These are phyloP conservation scores for Colletotrichum horii DNA, from an alignment of 2,329 filamentous ascomycete genomes.

Conservation along the genomic window DNA sequence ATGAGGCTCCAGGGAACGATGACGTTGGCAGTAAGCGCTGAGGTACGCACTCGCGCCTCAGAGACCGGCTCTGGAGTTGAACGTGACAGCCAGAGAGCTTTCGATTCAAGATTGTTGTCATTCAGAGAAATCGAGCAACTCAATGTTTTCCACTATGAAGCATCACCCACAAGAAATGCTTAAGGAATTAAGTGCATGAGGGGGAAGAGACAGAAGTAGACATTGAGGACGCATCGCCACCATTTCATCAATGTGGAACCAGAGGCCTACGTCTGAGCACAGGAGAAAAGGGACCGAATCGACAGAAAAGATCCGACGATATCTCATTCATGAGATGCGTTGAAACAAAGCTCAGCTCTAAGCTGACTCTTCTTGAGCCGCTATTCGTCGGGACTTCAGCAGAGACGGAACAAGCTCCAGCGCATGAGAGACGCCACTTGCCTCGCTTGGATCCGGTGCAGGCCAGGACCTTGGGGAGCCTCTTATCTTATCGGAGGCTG, in stretches of 20 bases:
- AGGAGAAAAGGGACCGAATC: background rate
- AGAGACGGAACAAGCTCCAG: constrained; percentile 8
- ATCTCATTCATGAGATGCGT: background rate
- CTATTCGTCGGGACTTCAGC: constrained; percentile 7
- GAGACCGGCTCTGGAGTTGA: background rate
- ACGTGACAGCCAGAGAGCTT: background rate
- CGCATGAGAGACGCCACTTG: background rate
- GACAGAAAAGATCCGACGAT: constrained; percentile 1
- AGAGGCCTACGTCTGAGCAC: background rate
- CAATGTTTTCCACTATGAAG: background rate
- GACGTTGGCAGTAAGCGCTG: background rate
- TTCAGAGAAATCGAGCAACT: background rate
- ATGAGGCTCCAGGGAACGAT: background rate
- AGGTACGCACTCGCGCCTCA: background rate
- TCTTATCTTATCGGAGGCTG: background rate
- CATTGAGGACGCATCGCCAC: background rate
- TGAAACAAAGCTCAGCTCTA: constrained; percentile 15
- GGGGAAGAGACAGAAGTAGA: background rate
- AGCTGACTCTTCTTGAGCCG: background rate
- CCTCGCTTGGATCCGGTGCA: background rate
- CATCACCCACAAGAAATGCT: background rate
- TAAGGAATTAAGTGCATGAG: background rate
- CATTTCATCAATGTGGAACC: background rate
- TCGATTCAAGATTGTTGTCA: background rate
- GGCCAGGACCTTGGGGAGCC: background rate